Conservation (phyloP, 768 basidiomycete species). For the Termitomyces sp. region DNA sequence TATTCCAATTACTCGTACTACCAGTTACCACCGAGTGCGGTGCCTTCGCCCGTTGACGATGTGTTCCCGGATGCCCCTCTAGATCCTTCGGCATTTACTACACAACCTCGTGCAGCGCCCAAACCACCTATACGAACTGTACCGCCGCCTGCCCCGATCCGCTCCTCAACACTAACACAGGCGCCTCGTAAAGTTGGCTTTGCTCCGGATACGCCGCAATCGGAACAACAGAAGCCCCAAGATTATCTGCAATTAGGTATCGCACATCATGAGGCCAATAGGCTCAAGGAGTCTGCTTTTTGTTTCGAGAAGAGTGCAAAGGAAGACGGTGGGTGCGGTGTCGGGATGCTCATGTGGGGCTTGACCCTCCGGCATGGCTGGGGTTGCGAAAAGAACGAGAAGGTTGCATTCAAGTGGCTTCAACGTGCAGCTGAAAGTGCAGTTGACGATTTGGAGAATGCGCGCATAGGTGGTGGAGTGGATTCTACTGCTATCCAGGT, state of each 20-base stretch:
- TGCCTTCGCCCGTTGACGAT: constrained; percentile 43
- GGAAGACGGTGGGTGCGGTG: constrained; percentile 74
- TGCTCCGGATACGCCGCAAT: constrained; percentile 2
- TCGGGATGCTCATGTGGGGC: constrained; percentile 94
- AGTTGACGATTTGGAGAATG: constrained; percentile 70
- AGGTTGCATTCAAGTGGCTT: constrained; percentile 79
- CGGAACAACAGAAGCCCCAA: constrained; percentile 43
- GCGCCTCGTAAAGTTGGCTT: neutral
- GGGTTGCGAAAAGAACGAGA: constrained; percentile 82
- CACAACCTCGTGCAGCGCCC: constrained; percentile 13
- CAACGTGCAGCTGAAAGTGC: constrained; percentile 79
- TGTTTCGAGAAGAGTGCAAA: constrained; percentile 80
- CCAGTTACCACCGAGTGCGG: constrained; percentile 48
- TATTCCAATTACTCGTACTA: constrained; percentile 74
- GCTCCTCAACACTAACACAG: constrained; percentile 1
- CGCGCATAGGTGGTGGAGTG: constrained; percentile 44
- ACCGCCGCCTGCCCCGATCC: constrained; percentile 13
- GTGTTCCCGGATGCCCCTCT: constrained; percentile 19
- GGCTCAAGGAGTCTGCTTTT: constrained; percentile 61
- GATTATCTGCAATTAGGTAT: constrained; percentile 78
- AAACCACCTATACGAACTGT: constrained; percentile 10
- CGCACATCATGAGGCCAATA: constrained; percentile 72
- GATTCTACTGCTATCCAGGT: constrained; percentile 59
- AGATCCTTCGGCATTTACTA: constrained; percentile 17
- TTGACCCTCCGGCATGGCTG: constrained; percentile 83